Evolutionary conservation across 441 rosid species (phyloP).

Genomic region (Arabidopsis lyrata): DNA sequence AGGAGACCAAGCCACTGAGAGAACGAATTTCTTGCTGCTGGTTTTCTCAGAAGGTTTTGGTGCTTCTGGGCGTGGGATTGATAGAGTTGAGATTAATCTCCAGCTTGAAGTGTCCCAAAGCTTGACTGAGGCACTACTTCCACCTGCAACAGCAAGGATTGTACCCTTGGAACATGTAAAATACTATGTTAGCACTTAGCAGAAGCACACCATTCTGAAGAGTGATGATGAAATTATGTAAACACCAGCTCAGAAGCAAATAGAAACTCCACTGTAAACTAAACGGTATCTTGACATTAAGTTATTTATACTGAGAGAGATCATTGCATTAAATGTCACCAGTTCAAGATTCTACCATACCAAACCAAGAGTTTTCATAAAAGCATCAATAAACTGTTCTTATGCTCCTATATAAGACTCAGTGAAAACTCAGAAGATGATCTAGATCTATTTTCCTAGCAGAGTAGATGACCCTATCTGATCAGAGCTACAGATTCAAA

Average conservation of each 20-base stretch:
- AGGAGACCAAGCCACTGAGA: constrained; percentile 92
- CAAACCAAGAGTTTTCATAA: constrained; percentile 15
- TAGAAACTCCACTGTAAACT: neutral
- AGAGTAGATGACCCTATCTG: constrained; percentile 5
- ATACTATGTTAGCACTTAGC: constrained; percentile 16
- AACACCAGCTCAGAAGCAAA: constrained; percentile 16
- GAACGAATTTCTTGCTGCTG: constrained; percentile 89
- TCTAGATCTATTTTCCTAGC: neutral
- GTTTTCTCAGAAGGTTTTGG: constrained; percentile 84
- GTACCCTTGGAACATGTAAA: constrained; percentile 64
- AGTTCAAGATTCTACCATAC: neutral
- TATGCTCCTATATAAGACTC: neutral
- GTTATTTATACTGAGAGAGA: neutral
- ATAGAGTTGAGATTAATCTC: constrained; percentile 71
- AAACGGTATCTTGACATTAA: too few species aligned
- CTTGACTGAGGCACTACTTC: constrained; percentile 93
- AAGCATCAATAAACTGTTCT: neutral
- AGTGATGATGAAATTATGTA: neutral
- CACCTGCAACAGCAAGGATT: constrained; percentile 95
- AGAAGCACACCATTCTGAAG: neutral
- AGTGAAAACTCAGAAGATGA: constrained; percentile 16
- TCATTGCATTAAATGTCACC: neutral
- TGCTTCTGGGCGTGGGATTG: constrained; percentile 88
- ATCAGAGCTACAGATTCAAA: constrained; percentile 29
- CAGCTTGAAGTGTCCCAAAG: constrained; percentile 98